phyloP scores from a whole-genome alignment of 2,329 filamentous ascomycete genomes.

The Fusarium sp. region DNA sequence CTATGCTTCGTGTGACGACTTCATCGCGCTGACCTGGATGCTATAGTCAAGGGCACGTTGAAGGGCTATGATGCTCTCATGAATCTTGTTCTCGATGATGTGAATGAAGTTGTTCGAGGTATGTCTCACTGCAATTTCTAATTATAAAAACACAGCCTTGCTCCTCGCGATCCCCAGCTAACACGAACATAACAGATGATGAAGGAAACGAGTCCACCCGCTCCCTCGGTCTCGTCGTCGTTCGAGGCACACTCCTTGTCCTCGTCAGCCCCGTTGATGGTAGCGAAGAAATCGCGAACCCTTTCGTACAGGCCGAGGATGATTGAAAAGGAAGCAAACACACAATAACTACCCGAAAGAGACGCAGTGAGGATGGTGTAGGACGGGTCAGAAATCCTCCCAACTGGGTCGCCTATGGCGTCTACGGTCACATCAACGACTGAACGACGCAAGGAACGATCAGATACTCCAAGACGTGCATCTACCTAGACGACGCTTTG shows the following conservation, averaged over 20 bases:
- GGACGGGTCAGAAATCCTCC: not conserved
- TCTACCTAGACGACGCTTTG: conserved; percentile 28
- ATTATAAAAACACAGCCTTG: not conserved
- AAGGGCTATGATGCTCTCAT: conserved; percentile 98
- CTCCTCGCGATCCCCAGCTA: conserved; percentile 2
- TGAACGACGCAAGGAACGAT: conserved; percentile 11
- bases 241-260: conserved; percentile 91
- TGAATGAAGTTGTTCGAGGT: conserved; percentile 92
- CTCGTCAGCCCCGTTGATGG: conserved; percentile 94
- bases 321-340: conserved; percentile 56
- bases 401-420: conserved; percentile 6
- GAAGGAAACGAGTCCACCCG: conserved; percentile 90
- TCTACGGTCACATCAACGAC: conserved; percentile 9
- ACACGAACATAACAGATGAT: conserved; percentile 76
- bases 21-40: conserved; percentile 21
- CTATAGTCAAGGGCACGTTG: conserved; percentile 84
- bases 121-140: conserved; percentile 45
- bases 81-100: conserved; percentile 97
- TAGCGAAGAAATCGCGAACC: conserved; percentile 96
- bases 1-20: no score
- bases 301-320: conserved; percentile 84
- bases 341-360: conserved; percentile 21
- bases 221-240: conserved; percentile 88
- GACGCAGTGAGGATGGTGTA: conserved; percentile 16
- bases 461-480: conserved; percentile 19